phyloP scores from a whole-genome alignment of 2,329 filamentous ascomycete genomes.

The Gaeumannomyces sp. region DNA sequence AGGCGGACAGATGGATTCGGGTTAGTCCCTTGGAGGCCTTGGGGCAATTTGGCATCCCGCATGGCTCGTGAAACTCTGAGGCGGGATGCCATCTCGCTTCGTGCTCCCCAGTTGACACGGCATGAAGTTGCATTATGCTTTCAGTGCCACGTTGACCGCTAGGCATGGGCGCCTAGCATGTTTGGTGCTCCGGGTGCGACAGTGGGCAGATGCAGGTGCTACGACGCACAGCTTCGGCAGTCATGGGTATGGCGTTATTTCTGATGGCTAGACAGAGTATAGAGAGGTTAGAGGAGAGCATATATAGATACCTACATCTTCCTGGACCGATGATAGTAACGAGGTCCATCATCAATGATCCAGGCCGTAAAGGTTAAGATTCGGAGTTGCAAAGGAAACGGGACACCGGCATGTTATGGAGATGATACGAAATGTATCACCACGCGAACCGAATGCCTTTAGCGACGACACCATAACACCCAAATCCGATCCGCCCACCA shows the following conservation, averaged over 20 bases:
- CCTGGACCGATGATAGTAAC: neutral
- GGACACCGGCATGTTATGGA: neutral
- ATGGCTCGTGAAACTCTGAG: neutral
- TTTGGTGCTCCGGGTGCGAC: neutral
- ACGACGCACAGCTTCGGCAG: neutral
- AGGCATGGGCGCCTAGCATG: neutral
- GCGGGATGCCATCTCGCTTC: neutral
- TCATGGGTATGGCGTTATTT: neutral
- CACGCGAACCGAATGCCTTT: neutral
- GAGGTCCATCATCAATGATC: too few species aligned
- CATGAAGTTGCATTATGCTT: neutral
- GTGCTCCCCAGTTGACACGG: neutral
- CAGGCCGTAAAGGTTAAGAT: neutral
- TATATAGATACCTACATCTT: neutral
- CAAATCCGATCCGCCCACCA: neutral
- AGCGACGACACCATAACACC: neutral
- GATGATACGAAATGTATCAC: neutral
- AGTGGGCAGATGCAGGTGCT: too few species aligned
- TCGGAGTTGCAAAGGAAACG: neutral
- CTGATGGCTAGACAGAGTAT: neutral
- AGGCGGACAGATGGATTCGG: conserved; percentile 4
- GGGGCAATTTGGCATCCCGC: conserved; percentile 2
- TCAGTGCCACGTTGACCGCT: neutral
- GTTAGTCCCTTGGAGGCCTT: neutral
- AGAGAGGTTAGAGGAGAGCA: neutral